Percentiles rank a stretch among this genome's conserved stretches.
Evolutionary conservation across 2,329 filamentous ascomycete species (phyloP).

Genomic region (Akanthomyces uredinophilus): DNA sequence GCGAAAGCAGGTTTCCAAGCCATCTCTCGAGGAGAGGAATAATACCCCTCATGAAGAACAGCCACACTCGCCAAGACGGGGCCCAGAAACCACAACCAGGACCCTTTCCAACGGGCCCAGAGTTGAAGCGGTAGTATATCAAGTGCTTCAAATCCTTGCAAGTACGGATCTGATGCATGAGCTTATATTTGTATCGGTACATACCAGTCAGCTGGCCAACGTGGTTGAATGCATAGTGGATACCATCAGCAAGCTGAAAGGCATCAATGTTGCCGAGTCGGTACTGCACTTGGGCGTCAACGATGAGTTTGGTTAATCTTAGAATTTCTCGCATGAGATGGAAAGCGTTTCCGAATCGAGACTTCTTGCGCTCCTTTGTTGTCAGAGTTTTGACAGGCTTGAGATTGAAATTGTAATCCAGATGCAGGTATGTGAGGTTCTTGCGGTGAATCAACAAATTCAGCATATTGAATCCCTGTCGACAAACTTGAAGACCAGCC

Average conservation of each 20-base stretch:
- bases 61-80: constrained; percentile 96
- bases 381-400: constrained; percentile 98
- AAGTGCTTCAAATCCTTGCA: constrained; percentile 99
- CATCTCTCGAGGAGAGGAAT: constrained; percentile 94
- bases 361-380: constrained; percentile 99
- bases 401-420: constrained; percentile 99
- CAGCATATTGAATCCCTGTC: constrained; percentile 98
- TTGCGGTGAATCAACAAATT: constrained; percentile 97
- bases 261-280: constrained; percentile 96
- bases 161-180: constrained; percentile 99
- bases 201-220: constrained; percentile 97
- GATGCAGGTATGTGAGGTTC: constrained; percentile 95
- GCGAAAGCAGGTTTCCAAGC: constrained; percentile 92
- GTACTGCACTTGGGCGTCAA: constrained; percentile 97
- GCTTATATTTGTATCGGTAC: constrained; percentile 99
- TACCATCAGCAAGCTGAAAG: constrained; percentile 96
- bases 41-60: constrained; percentile 98
- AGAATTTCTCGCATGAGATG: constrained; percentile 98
- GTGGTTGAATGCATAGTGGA: constrained; percentile 99
- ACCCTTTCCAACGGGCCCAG: constrained; percentile 91
- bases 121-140: constrained; percentile 98
- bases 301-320: constrained; percentile 91
- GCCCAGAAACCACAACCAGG: constrained; percentile 99
- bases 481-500: constrained; percentile 94
- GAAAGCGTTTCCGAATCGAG: constrained; percentile 97